Evolutionary conservation across 352 stramenopile genomes (phyloP).

Genomic region (Peronospora belbahrii): DNA sequence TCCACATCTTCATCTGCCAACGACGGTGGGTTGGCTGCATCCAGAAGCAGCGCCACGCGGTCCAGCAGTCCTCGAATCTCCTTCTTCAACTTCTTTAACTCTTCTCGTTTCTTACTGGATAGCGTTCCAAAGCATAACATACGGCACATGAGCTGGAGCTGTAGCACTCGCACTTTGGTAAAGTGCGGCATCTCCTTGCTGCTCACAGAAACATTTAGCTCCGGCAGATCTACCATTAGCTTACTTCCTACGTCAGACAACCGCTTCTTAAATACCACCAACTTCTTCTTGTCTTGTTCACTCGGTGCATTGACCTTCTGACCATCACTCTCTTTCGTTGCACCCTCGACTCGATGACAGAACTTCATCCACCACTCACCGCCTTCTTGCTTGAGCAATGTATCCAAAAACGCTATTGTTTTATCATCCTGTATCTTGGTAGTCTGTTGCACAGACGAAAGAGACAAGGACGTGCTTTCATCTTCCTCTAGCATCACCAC

Average conservation of each 20-base stretch:
- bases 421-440: not conserved
- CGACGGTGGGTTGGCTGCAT: conserved; percentile 56
- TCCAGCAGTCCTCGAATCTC: conserved; percentile 64
- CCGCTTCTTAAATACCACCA: conserved; percentile 13
- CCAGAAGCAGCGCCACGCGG: conserved; percentile 63
- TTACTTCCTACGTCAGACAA: conserved; percentile 14
- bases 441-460: not conserved
- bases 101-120: conserved; percentile 20
- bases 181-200: conserved; percentile 20
- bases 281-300: conserved; percentile 10
- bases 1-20: conserved; percentile 57
- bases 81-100: conserved; percentile 40
- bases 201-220: conserved; percentile 24
- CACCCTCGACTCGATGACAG: not conserved
- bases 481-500: conserved; percentile 13
- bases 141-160: conserved; percentile 60
- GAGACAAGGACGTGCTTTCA: not conserved
- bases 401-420: conserved; percentile 24
- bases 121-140: conserved; percentile 31
- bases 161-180: conserved; percentile 44
- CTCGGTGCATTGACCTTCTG: not conserved
- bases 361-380: conserved; percentile 23
- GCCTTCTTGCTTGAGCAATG: conserved; percentile 21
- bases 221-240: conserved; percentile 21
- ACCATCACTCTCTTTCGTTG: conserved; percentile 6